Percentiles rank a stretch among this genome's conserved stretches.
These are phyloP conservation scores for Anethum foeniculum DNA, from an alignment of 140 eudicot genomes.

Conservation along the genomic window DNA sequence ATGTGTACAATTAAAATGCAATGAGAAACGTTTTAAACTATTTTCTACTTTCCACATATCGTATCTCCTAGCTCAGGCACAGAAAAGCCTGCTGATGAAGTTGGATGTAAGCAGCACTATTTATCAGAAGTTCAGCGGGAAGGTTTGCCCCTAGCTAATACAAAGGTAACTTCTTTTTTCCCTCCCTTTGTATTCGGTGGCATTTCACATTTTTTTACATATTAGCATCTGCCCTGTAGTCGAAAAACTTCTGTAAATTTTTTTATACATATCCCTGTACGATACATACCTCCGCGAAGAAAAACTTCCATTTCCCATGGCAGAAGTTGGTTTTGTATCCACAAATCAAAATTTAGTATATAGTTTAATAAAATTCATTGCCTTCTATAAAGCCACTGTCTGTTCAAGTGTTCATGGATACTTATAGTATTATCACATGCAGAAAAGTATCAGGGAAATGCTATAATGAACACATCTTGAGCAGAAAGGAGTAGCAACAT, in stretches of 20 bases:
- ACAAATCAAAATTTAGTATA: background rate
- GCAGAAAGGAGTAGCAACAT: background rate
- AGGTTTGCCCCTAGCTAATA: background rate
- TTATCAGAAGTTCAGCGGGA: background rate
- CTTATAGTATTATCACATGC: background rate
- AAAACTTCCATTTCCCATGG: background rate
- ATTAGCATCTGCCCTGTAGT: background rate
- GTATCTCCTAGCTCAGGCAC: background rate
- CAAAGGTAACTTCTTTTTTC: background rate
- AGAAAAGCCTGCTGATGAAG: background rate
- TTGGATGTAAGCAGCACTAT: conserved; percentile 1
- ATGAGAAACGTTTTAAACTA: background rate
- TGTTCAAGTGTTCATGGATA: background rate
- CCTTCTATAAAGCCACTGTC: background rate
- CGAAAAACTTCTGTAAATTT: background rate
- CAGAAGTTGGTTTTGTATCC: background rate
- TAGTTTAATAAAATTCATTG: background rate
- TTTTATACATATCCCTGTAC: background rate
- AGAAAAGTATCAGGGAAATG: background rate
- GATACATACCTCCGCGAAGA: background rate
- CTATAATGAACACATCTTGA: background rate
- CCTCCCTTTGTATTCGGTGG: background rate
- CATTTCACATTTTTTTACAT: background rate
- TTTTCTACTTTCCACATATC: background rate
- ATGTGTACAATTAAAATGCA: background rate